Conservation (phyloP, 805 yeast genomes). For the Yamadazyma sp. region DNA sequence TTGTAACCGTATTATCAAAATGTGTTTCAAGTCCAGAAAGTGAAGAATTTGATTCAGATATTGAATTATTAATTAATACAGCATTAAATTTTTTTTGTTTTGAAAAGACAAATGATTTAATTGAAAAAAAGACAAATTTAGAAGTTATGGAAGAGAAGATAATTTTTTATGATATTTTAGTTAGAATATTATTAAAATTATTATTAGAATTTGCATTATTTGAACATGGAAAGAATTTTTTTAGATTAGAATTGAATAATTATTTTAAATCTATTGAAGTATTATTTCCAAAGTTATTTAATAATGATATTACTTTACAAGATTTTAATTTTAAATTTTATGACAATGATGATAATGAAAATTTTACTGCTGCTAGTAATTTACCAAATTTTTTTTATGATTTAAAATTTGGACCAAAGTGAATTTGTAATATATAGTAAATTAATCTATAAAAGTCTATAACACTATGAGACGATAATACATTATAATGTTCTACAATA, state of each 20-base stretch:
- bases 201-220: constrained; percentile 18
- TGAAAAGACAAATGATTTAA: neutral
- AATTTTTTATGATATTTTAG: constrained; percentile 14
- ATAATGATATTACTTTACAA: neutral
- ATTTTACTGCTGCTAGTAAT: constrained; percentile 1
- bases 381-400: constrained; percentile 21
- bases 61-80: constrained; percentile 19
- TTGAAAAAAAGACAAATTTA: neutral
- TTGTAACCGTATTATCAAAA: constrained; percentile 20
- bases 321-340: no score
- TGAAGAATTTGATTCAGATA: constrained; percentile 16
- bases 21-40: constrained; percentile 18
- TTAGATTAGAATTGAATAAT: constrained; percentile 10
- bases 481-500: no score
- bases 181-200: constrained; percentile 22
- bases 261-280: constrained; percentile 17
- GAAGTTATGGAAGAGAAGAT: constrained; percentile 13
- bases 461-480: no score
- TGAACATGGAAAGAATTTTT: constrained; percentile 13
- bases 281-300: constrained; percentile 18
- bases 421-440: no score
- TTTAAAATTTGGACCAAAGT: no score
- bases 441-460: no score
- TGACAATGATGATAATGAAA: no score
- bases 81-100: constrained; percentile 9